Conservation (phyloP, 306 rosid species). For the Cucurbita moschata region DNA sequence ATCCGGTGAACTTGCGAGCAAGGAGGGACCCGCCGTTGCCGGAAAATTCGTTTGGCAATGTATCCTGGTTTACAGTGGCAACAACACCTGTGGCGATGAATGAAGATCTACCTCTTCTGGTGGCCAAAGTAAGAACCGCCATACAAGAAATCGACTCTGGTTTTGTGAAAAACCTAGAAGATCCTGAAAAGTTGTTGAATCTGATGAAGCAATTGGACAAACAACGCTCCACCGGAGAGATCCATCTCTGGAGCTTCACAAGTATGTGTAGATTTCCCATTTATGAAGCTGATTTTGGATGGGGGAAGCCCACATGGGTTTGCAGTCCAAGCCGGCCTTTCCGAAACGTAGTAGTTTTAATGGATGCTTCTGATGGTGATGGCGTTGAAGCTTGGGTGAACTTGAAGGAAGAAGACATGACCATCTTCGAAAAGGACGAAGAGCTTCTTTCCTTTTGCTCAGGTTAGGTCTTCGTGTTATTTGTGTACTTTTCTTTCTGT, state of each 20-base stretch:
- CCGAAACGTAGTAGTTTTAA: slow-evolving; percentile 8
- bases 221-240: slow-evolving; percentile 7
- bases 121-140: slow-evolving; percentile 7
- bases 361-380: slow-evolving; percentile 11
- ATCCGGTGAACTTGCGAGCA: slow-evolving; percentile 19
- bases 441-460: slow-evolving; percentile 1
- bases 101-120: slow-evolving; percentile 3
- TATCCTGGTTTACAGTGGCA: slow-evolving; percentile 5
- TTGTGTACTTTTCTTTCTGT: not conserved
- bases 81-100: not conserved
- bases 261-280: slow-evolving; percentile 19
- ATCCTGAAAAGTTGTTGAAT: not conserved
- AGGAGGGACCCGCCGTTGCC: slow-evolving; percentile 25
- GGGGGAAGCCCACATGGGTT: slow-evolving; percentile 36
- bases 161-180: not conserved
- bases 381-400: slow-evolving; percentile 29
- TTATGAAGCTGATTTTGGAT: slow-evolving; percentile 27
- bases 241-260: slow-evolving; percentile 8
- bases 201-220: slow-evolving; percentile 2
- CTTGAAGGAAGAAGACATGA: slow-evolving; percentile 22
- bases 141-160: not conserved
- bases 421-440: slow-evolving; percentile 2
- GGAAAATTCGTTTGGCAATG: slow-evolving; percentile 18
- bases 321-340: slow-evolving; percentile 6
- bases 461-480: not conserved